Base-by-base conservation (phyloP, 2,329 filamentous ascomycete genomes). In the Sclerotinia trifoliorum region DNA sequence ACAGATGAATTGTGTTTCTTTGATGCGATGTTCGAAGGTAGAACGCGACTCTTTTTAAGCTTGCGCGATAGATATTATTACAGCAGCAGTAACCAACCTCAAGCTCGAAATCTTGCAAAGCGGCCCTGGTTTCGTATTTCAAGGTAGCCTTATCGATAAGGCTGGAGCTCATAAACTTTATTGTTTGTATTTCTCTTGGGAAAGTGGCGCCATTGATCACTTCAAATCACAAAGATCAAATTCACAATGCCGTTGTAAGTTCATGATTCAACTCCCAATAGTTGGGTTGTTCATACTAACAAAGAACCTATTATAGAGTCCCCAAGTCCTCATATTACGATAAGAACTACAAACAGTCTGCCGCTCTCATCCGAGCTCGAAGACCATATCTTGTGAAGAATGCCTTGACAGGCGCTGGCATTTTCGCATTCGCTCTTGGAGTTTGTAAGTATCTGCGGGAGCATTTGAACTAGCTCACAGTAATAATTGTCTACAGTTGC, bases 371-470 rank as follows among this genome's bases (percentile, higher is more conserved):
- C 78, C 92, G 95, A 77, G 94, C 95, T 67, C 89, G 96, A 75
- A 89, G 92, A 75, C 95, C 95, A 62, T 99, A 96, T 79, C 85
- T 99, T 52, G 81, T 97, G 80, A 96, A 91, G 83, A 99, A 99
- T 80, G 85, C 90, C 39, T 75, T 94, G 70, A 93, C 93, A 0
- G 95, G 95, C 24, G 77, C 91, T n/a, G 87, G 84, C 19, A 85
- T 98, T 61, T 84, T 90, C 73, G 84, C 83, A 26, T 88, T 98
- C 73, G 89, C 92, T n/a, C 84, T 92, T 72, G 88, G 88, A 71
- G 91, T 99, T 74, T 99, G 95, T 99, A 87, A 72, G 92, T 86
- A n/a, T 42, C 42, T 44, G n/a, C 21, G 35, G 26, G n/a, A 2
- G 15, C 10, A 17, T 21, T 48, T n/a, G 19, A 52, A 42, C 13